A percentile compares a stretch with the other conserved stretches of the same genome.
phyloP scores from a whole-genome alignment of 2,329 filamentous ascomycete genomes.

The Hypoxylon sp. region DNA sequence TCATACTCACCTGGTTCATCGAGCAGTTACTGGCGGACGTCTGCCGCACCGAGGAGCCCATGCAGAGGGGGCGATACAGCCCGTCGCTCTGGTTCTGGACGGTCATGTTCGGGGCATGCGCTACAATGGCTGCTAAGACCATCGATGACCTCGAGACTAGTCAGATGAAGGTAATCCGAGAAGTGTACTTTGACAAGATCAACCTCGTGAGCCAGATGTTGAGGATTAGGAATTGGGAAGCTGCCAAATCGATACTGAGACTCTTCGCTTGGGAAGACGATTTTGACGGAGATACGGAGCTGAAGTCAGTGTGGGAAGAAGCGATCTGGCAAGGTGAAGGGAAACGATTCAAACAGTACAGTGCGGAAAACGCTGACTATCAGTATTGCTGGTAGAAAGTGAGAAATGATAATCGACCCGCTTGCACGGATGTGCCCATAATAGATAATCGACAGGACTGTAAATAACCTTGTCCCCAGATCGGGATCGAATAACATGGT shows the following conservation, averaged over 20 bases:
- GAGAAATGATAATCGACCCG: conserved; percentile 3
- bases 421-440: conserved; percentile 30
- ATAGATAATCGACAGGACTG: conserved; percentile 24
- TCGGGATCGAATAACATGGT: conserved; percentile 30
- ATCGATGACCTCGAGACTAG: conserved; percentile 56
- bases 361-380: conserved; percentile 26
- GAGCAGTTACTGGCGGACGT: conserved; percentile 64
- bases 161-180: conserved; percentile 58
- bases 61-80: conserved; percentile 60
- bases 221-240: conserved; percentile 58
- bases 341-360: conserved; percentile 38
- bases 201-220: conserved; percentile 58
- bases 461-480: conserved; percentile 31
- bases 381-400: conserved; percentile 35
- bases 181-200: conserved; percentile 61
- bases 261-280: conserved; percentile 60
- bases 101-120: conserved; percentile 62
- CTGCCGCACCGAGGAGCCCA: conserved; percentile 58
- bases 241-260: conserved; percentile 56
- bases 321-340: conserved; percentile 54
- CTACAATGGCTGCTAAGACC: conserved; percentile 58
- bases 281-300: conserved; percentile 59
- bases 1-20: conserved; percentile 63
- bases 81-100: conserved; percentile 64
- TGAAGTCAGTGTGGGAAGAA: conserved; percentile 61